These are phyloP conservation scores for Cryptococcus jaspeensis DNA, from an alignment of 1,284 basidiomycete genomes.

Conservation along the genomic window DNA sequence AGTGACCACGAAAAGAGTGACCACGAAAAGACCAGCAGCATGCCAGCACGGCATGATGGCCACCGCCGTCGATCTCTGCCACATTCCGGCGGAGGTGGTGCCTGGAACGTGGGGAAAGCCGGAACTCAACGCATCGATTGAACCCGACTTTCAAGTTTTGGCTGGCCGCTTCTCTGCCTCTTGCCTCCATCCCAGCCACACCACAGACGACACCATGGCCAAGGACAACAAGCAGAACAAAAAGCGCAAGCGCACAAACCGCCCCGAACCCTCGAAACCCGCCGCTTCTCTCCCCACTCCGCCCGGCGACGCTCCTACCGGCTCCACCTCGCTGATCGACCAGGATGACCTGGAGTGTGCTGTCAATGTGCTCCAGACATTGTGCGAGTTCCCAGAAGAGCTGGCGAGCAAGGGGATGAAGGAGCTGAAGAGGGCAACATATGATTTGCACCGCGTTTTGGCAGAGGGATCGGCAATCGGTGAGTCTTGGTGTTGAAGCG, in stretches of 20 bases:
- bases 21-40: too few relatives aligned
- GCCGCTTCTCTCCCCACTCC: constrained; percentile 8
- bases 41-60: too few relatives aligned
- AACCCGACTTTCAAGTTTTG: background rate
- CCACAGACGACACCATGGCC: constrained; percentile 17
- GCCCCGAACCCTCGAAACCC: background rate
- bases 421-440: constrained; percentile 45
- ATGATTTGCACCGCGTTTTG: constrained; percentile 45
- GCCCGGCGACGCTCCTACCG: constrained; percentile 3
- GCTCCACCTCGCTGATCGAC: constrained; percentile 23
- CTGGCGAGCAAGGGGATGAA: constrained; percentile 42
- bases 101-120: background rate
- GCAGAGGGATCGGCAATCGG: constrained; percentile 43
- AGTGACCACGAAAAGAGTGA: too few relatives aligned
- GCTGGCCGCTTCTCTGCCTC: background rate
- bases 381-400: constrained; percentile 41
- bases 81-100: too few relatives aligned
- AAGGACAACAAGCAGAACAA: constrained; percentile 34
- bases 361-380: constrained; percentile 37
- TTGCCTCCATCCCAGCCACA: background rate
- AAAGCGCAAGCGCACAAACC: constrained; percentile 26
- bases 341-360: constrained; percentile 45
- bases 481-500: constrained; percentile 15
- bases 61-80: too few relatives aligned
- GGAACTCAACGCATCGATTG: too few relatives aligned